Evolutionary conservation across 257 asterid species (phyloP).

Genomic region (Primulina eburnea): DNA sequence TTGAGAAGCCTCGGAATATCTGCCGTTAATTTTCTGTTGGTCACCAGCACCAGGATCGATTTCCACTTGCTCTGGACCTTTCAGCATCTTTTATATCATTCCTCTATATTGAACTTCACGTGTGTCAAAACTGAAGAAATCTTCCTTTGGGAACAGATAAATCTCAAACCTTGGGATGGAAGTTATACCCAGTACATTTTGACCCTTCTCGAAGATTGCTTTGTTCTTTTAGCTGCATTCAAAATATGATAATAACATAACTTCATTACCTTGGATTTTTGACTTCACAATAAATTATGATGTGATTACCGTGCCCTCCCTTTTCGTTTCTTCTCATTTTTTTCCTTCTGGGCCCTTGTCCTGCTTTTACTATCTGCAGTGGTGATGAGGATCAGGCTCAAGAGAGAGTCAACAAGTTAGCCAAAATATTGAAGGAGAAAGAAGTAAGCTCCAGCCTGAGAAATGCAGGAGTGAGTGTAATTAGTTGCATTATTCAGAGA

Average conservation of each 20-base stretch:
- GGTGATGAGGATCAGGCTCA: slow-evolving; percentile 99
- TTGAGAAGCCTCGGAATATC: slow-evolving; percentile 10
- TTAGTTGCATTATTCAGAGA: slow-evolving; percentile 94
- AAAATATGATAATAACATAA: not conserved
- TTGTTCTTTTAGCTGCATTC: slow-evolving; percentile 5
- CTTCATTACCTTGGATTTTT: not conserved
- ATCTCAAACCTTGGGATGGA: not conserved
- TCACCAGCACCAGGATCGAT: not conserved
- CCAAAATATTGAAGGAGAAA: slow-evolving; percentile 81
- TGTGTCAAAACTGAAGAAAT: not conserved
- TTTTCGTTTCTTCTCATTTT: not conserved
- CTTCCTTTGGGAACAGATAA: not conserved
- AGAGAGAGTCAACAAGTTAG: slow-evolving; percentile 86
- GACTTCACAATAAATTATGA: not conserved
- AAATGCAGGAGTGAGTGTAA: slow-evolving; percentile 85
- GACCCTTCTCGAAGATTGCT: not conserved
- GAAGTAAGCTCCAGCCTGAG: slow-evolving; percentile 79
- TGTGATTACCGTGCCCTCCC: no score
- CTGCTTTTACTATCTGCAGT: slow-evolving; percentile 39
- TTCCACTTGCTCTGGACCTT: not conserved
- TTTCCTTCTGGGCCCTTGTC: slow-evolving; percentile 12
- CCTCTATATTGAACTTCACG: not conserved
- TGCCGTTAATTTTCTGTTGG: slow-evolving; percentile 1
- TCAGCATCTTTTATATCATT: not conserved
- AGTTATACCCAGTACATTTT: not conserved